Evolutionary conservation across 116 monocot species (phyloP), one percentile per base, ranked within the genome.

Genomic region (Zostera marina): DNA sequence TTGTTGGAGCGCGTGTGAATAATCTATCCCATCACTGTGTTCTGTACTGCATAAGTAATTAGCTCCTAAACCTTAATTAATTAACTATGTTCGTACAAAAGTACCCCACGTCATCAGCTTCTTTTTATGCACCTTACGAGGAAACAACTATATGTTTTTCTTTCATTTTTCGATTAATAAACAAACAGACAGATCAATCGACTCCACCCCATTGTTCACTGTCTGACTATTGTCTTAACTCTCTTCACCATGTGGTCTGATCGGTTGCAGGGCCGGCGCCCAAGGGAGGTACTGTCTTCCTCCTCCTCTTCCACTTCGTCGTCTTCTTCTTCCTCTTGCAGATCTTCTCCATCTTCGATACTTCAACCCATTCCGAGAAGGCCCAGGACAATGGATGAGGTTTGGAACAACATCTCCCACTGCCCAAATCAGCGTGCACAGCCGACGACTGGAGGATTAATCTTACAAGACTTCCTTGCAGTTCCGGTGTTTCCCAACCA

Each of bases 381-480:
- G 32, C 10, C 23, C 26, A 59, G 69, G 47, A 66, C 64, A 52
- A 70, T 70, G 73, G 78, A 78, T 25, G 78, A 78, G 56, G 73
- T 73, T 7, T 78, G 78, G 78, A 70, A 78, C 47, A 73, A 66
- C 53, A 78, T 78, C 40, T 47, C 60, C 20, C 49, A 51, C 9
- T 19, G 9, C 49, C 20, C 16, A 19, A 51, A 16, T 9, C 20
- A 13, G 20, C 8, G 9, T 21, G 8, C 49, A 21, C 9, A 51
- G 49, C 7, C 14, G n/a, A n/a, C n/a, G n/a, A n/a, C n/a, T n/a
- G n/a, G 60, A 56, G 54, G 67, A 15, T 41, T 68, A 64, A 78
- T 66, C 25, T 47, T 76, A 10, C 76, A 72, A 48, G 81, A 77
- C 67, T 77, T 73, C 73, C 63, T 77, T 41, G 63, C 65, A 1